phyloP scores from a whole-genome alignment of 495 filamentous ascomycete species.

The Penicillium silybi region DNA sequence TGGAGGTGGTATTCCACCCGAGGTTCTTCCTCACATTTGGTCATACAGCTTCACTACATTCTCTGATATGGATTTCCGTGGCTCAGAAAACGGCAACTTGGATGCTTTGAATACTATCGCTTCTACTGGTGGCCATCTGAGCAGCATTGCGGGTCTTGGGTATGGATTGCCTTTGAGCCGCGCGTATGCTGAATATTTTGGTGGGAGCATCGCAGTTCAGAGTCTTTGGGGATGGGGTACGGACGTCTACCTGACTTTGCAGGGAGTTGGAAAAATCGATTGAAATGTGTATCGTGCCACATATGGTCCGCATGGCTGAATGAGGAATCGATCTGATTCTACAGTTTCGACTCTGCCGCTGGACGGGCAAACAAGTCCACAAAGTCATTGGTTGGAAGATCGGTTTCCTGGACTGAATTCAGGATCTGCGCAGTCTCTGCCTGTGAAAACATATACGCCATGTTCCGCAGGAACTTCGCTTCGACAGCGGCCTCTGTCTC shows the following conservation, averaged over 20 bases:
- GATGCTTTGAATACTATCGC: slow-evolving; percentile 74
- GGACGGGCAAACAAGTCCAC: slow-evolving; percentile 57
- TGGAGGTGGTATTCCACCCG: slow-evolving; percentile 86
- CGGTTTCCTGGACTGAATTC: slow-evolving; percentile 50
- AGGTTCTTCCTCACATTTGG: slow-evolving; percentile 83
- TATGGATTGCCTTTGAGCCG: slow-evolving; percentile 89
- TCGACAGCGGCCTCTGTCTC: slow-evolving; percentile 74
- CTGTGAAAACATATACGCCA: slow-evolving; percentile 61
- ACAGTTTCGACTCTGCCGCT: slow-evolving; percentile 3
- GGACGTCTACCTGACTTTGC: slow-evolving; percentile 75
- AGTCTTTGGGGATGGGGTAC: slow-evolving; percentile 94
- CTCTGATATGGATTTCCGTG: slow-evolving; percentile 53
- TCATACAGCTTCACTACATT: slow-evolving; percentile 96
- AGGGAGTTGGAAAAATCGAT: slow-evolving; percentile 72
- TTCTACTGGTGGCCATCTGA: slow-evolving; percentile 58
- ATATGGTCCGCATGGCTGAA: neutral
- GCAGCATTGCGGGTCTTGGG: slow-evolving; percentile 84
- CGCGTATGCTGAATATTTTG: slow-evolving; percentile 98
- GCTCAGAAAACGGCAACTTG: slow-evolving; percentile 43
- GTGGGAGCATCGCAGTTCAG: slow-evolving; percentile 90
- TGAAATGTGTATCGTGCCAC: slow-evolving; percentile 8
- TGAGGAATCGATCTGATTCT: neutral
- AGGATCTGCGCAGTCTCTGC: slow-evolving; percentile 62
- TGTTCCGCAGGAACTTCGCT: slow-evolving; percentile 73
- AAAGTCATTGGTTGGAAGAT: slow-evolving; percentile 69